A percentile compares a stretch with the other conserved stretches of the same genome.
Conservation (phyloP, 192 early-diverging fungal species). For the Lunasporangiospora selenospora region DNA sequence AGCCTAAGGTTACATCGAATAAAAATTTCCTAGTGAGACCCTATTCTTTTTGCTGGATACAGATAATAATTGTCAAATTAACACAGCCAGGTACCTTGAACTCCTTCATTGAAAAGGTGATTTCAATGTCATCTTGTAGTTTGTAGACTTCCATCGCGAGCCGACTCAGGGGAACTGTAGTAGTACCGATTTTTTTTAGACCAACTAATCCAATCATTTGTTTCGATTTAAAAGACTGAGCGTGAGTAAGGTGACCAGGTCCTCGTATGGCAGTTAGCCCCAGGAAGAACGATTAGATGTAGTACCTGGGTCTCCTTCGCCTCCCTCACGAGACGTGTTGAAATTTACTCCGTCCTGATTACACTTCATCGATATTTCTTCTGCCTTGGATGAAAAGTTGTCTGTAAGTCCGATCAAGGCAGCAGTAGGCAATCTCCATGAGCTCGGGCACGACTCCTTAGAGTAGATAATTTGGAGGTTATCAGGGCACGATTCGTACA, state of each 20-base stretch:
- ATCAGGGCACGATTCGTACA: slow-evolving; percentile 37
- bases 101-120: slow-evolving; percentile 26
- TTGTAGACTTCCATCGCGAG: slow-evolving; percentile 10
- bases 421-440: slow-evolving; percentile 15
- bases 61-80: too few relatives aligned
- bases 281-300: too few relatives aligned
- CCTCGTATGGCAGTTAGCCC: too few relatives aligned
- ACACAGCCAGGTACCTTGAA: slow-evolving; percentile 32
- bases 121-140: slow-evolving; percentile 14
- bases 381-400: slow-evolving; percentile 34
- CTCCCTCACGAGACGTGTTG: slow-evolving; percentile 10
- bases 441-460: slow-evolving; percentile 18
- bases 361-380: slow-evolving; percentile 35
- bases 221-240: too few relatives aligned
- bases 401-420: slow-evolving; percentile 26
- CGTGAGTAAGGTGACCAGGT: too few relatives aligned
- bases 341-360: slow-evolving; percentile 15
- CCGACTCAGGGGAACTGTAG: slow-evolving; percentile 13
- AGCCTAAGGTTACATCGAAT: too few relatives aligned
- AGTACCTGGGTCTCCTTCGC: slow-evolving; percentile 9
- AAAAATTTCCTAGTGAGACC: too few relatives aligned
- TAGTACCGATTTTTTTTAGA: slow-evolving; percentile 18
- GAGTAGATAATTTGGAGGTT: slow-evolving; percentile 14
- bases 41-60: too few relatives aligned
- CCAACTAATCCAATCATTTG: not conserved